Evolutionary conservation across 2,329 filamentous ascomycete species (phyloP).

Genomic region (Tricladium varicosporioides): DNA sequence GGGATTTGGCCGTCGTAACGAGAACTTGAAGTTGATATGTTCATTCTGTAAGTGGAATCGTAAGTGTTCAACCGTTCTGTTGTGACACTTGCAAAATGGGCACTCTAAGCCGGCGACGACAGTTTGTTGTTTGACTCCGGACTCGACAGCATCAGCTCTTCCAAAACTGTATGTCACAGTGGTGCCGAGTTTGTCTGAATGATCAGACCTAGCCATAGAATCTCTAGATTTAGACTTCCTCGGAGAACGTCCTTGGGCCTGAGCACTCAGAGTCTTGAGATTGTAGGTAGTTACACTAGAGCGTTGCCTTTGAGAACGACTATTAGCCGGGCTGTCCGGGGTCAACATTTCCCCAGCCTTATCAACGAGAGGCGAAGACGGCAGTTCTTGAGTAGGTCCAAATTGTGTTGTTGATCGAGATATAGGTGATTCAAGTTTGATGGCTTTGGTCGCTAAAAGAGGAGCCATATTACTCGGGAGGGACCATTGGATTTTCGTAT

Average conservation of each 20-base stretch:
- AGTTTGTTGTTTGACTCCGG: constrained; percentile 21
- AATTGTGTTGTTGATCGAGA: background rate
- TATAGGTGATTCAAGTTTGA: background rate
- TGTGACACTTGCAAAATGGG: constrained; percentile 23
- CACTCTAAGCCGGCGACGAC: constrained; percentile 24
- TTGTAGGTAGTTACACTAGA: constrained; percentile 47
- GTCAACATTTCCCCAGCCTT: constrained; percentile 6
- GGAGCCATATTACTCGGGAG: constrained; percentile 19
- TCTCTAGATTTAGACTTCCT: constrained; percentile 30
- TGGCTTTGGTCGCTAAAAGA: background rate
- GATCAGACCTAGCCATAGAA: constrained; percentile 14
- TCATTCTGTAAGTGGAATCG: constrained; percentile 26
- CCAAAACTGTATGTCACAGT: constrained; percentile 27
- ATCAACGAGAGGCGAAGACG: constrained; percentile 6
- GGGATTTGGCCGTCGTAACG: constrained; percentile 16
- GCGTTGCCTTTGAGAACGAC: constrained; percentile 23
- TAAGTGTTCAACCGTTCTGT: constrained; percentile 20
- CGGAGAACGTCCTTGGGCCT: constrained; percentile 51
- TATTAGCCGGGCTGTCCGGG: constrained; percentile 19
- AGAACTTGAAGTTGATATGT: constrained; percentile 28
- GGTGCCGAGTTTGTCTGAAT: constrained; percentile 20
- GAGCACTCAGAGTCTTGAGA: constrained; percentile 56
- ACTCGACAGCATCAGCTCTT: constrained; percentile 21
- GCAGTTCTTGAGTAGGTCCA: background rate
- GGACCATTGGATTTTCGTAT: constrained; percentile 23